phyloP scores from a whole-genome alignment of 768 basidiomycete genomes.

The Wakefieldia striispora region DNA sequence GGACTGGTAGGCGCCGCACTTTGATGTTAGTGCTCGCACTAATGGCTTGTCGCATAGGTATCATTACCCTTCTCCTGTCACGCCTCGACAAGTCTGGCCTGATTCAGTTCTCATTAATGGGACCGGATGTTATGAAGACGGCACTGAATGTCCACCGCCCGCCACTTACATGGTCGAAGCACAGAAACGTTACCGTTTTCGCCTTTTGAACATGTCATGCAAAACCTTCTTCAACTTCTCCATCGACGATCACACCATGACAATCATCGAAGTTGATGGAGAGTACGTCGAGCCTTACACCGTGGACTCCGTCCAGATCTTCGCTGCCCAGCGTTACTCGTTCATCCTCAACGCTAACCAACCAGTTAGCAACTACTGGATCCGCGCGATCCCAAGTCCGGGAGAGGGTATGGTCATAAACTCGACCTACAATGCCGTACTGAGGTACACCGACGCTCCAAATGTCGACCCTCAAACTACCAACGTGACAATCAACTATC shows the following conservation, averaged over 20 bases:
- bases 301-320: slow-evolving; percentile 38
- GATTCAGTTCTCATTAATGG: slow-evolving; percentile 43
- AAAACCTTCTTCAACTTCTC: slow-evolving; percentile 29
- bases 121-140: slow-evolving; percentile 31
- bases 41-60: slow-evolving; percentile 12
- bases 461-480: slow-evolving; percentile 8
- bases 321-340: slow-evolving; percentile 45
- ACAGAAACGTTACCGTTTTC: slow-evolving; percentile 39
- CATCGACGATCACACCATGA: slow-evolving; percentile 29
- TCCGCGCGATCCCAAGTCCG: slow-evolving; percentile 5
- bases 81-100: slow-evolving; percentile 14
- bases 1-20: slow-evolving; percentile 14
- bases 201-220: slow-evolving; percentile 37
- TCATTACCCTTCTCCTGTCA: slow-evolving; percentile 10
- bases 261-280: slow-evolving; percentile 44
- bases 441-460: slow-evolving; percentile 18
- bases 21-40: background rate
- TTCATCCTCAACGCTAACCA: slow-evolving; percentile 43
- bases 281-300: slow-evolving; percentile 38
- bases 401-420: slow-evolving; percentile 25
- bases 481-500: slow-evolving; percentile 1
- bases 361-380: slow-evolving; percentile 41
- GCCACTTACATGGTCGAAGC: slow-evolving; percentile 33
- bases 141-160: slow-evolving; percentile 19
- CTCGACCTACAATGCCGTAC: slow-evolving; percentile 10